Base-by-base conservation (phyloP, 2,329 filamentous ascomycete species). In the Alternaria dauci region DNA sequence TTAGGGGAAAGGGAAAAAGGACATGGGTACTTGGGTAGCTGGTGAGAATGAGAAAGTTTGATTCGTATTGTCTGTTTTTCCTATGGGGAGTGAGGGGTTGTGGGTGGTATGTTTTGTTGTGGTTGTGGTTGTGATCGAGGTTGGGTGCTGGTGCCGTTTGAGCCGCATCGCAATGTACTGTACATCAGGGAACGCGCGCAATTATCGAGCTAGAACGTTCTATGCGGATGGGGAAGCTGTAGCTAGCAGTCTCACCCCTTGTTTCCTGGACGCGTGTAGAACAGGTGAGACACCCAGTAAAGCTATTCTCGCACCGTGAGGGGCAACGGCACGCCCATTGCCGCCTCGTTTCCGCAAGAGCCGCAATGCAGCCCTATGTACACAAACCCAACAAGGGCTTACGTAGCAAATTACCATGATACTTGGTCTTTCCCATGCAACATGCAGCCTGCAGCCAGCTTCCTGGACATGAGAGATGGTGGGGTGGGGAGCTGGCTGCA, bases 261-360 rank as follows among this genome's bases (percentile, higher is more conserved):
- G 28, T 11, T 30, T 30, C 11, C 28, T 30, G 28, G 28, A 11
- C 6, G 11, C 9, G 28, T 30, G 28, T 30, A 11, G 9, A 30
- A 30, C 9, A 9, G 8, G 28, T 7, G 20, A 30, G 9, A 4
- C 9, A 30, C 8, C 0, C 9, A 0, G 28, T 30, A 30, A 30
- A 30, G 28, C 28, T 30, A 30, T 30, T 8, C 28, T 39, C 0
- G 36, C 36, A 36, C 14, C 8, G 14, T 8, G 26, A 36, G 5
- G 18, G 18, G 8, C 16, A 30, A 16, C 18, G 30, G 18, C 4
- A 23, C 14, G 18, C 39, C 11, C 25, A 4, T 20, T 18, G 20
- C 11, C 38, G 18, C 14, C 28, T 26, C 5, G 63, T 67, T 63
- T 63, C 61, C 61, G 58, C 56, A 55, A 56, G 68, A 70, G 68